Evolutionary conservation across 768 basidiomycete genomes (phyloP).

Genomic region (Psilocybe tampanensis): DNA sequence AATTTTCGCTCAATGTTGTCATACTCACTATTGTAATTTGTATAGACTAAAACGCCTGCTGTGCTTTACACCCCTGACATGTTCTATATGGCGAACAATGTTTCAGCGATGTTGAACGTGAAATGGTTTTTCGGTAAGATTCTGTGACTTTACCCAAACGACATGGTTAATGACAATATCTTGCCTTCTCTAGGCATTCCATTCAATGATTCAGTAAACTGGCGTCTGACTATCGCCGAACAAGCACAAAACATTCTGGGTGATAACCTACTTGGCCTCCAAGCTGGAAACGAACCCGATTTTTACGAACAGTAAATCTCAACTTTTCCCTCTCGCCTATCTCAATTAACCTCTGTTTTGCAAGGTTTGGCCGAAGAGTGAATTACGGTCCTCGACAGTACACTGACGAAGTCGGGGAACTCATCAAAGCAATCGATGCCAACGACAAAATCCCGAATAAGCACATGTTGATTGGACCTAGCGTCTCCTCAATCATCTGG

Average conservation of each 20-base stretch:
- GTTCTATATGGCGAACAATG: constrained; percentile 64
- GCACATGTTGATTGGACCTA: constrained; percentile 59
- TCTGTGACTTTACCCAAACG: constrained; percentile 6
- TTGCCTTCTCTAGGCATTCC: constrained; percentile 47
- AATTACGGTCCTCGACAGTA: constrained; percentile 46
- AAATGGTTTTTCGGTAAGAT: constrained; percentile 62
- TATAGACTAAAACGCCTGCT: constrained; percentile 63
- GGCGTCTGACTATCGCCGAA: constrained; percentile 56
- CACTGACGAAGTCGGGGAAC: constrained; percentile 37
- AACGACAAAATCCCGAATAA: constrained; percentile 27
- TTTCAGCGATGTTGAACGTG: constrained; percentile 59
- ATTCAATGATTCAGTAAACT: constrained; percentile 64
- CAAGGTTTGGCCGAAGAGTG: constrained; percentile 36
- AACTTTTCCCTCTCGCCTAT: constrained; percentile 4
- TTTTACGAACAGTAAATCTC: constrained; percentile 49
- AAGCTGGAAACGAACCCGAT: constrained; percentile 82
- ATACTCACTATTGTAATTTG: not conserved
- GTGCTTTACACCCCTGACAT: constrained; percentile 66
- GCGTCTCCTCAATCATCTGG: constrained; percentile 56
- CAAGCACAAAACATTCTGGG: constrained; percentile 66
- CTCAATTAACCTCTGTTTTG: not conserved
- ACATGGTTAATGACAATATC: too few species aligned
- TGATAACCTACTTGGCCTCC: constrained; percentile 62
- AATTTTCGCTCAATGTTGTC: not conserved
- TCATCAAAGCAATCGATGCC: constrained; percentile 26